These are phyloP conservation scores for Aquilaria malaccensis DNA, from an alignment of 345 rosid species.

Conservation along the genomic window DNA sequence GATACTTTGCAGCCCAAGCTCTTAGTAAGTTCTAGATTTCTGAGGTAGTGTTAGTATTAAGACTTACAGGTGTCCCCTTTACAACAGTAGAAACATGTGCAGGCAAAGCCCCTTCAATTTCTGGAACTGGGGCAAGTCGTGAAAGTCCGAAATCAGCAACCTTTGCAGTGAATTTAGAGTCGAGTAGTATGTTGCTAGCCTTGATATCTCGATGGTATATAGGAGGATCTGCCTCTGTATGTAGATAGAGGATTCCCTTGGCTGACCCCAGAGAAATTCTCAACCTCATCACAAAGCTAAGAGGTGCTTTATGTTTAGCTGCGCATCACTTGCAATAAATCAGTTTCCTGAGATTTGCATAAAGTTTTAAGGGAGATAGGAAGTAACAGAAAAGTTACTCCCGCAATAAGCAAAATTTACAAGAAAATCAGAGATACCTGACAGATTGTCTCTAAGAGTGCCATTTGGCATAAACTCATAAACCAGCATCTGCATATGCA, in stretches of 20 bases:
- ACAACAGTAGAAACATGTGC: constrained; percentile 85
- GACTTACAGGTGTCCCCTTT: constrained; percentile 83
- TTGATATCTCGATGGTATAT: constrained; percentile 91
- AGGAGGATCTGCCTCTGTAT: constrained; percentile 94
- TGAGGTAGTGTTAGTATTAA: no score
- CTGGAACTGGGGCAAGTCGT: constrained; percentile 79
- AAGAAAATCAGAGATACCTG: constrained; percentile 43
- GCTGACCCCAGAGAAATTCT: constrained; percentile 73
- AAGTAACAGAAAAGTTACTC: not conserved
- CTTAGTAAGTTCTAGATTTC: no score
- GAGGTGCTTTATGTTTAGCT: constrained; percentile 48
- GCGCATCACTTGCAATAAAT: constrained; percentile 18
- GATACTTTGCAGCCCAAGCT: no score
- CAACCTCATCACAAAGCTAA: constrained; percentile 60
- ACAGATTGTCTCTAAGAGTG: constrained; percentile 77
- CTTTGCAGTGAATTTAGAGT: constrained; percentile 65
- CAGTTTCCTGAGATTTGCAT: constrained; percentile 6
- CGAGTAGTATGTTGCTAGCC: constrained; percentile 84
- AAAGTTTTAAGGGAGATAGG: not conserved
- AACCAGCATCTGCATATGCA: constrained; percentile 67
- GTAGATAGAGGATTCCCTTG: constrained; percentile 77
- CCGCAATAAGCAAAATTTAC: not conserved
- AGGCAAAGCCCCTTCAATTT: constrained; percentile 56
- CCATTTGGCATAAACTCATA: constrained; percentile 92
- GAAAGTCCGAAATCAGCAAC: constrained; percentile 98